Evolutionary conservation across 495 filamentous ascomycete genomes (phyloP), one percentile per base, ranked within the genome.

Genomic region (Penicillium turbatum): DNA sequence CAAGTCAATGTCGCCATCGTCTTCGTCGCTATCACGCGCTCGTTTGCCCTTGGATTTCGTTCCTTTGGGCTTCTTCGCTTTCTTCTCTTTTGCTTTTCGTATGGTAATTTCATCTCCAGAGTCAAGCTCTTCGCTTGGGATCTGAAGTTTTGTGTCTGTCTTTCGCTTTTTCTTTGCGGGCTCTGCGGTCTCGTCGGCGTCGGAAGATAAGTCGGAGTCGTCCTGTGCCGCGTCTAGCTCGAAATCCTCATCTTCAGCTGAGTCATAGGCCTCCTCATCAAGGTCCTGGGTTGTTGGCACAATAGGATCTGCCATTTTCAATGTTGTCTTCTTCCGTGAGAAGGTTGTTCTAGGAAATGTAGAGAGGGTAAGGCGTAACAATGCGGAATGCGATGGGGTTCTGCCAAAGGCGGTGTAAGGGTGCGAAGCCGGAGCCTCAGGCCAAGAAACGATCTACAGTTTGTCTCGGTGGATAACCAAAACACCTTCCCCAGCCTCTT

Each of bases 81-180:
- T 80, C 59, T 68, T 79, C 43, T 80, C 75, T 54, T 65, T 77
- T 59, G 54, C 82, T 77, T 72, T 82, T 74, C 75, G 71, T 57
- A 92, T 86, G 12, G 87, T 87, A 0, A 76, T 81, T 64, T 93
- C 89, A 66, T 95, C 89, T n/a, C 89, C 88, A 1, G 88, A 90
- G 39, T 80, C 78, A 27, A 82, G 55, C 27, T 69, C 71, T 4
- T 79, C 77, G 17, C 54, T 62, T 0, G 59, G 42, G 13, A 66
- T 55, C 2, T 65, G 57, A 7, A 55, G 34, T 54, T 58, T 60
- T 21, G 59, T 70, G 13, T 56, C 63, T 13, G 56, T 67, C 53
- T 73, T 79, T 30, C 68, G 71, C 56, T 66, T 73, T 55, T 77
- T 77, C 32, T 59, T 72, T 48, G 66, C 69, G 8, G 70, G 72